Evolutionary conservation across 2,329 filamentous ascomycete species (phyloP), one percentile per base, ranked within the genome.

Genomic region (Aureobasidium lini): DNA sequence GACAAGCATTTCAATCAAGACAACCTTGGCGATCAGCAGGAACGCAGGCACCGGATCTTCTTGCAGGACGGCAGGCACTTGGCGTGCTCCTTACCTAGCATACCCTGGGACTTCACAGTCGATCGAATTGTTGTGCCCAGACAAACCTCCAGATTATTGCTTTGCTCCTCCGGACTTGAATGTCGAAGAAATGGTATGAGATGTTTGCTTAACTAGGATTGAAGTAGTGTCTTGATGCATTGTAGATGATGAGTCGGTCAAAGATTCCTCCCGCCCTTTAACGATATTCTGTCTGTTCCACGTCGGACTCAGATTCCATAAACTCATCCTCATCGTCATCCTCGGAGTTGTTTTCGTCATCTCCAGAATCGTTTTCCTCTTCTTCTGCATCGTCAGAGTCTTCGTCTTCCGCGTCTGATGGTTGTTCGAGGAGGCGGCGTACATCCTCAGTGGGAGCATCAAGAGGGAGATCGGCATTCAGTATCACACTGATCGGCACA

Each of bases 321-420:
- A 40, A 52, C n/a, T 53, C 49, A 8, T 53, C 49, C 6, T 52
- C 49, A 42, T 29, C 49, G 18, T 53, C 49, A 6, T 52, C 49
- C 42, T 29, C 49, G 18, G 49, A 15, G 3, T 31, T 28, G 8
- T 15, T 18, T 1, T 40, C 37, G 10, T 32, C 10, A 1, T 32
- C 16, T 18, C 42, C 36, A 4, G 39, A 32, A 4, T 53, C 49
- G n/a, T 31, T 23, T 31, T 39, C 34, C 11, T 40, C 36, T 7
- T 40, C 48, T 6, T 28, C 34, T 6, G 18, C 10, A 11, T 48
- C 29, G 13, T 36, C 34, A 36, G 34, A 15, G 11, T 52, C 31
- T 28, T 50, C 34, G 10, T n/a, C 37, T 15, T 50, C 47, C 8
- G 37, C 47, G 2, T 39, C 47, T 9, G 16, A 39, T 13, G 10